These are phyloP conservation scores for Hypoxylon fuscum DNA, from an alignment of 495 filamentous ascomycete species.

Conservation along the genomic window DNA sequence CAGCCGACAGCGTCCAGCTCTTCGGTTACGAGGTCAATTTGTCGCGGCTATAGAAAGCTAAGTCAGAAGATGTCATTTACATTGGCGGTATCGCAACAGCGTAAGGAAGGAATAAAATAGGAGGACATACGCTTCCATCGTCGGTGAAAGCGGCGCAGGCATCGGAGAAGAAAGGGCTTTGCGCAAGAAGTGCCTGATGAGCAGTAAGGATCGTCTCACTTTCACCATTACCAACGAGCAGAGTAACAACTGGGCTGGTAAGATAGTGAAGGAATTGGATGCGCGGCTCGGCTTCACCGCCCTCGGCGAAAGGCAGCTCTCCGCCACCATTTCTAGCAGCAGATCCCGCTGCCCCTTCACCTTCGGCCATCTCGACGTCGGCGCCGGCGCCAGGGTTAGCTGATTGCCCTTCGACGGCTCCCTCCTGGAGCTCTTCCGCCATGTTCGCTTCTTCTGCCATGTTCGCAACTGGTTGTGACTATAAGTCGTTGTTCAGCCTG, in stretches of 20 bases:
- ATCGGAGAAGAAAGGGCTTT: constrained; percentile 78
- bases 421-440: constrained; percentile 54
- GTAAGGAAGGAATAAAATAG: not conserved
- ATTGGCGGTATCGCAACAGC: not conserved
- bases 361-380: constrained; percentile 63
- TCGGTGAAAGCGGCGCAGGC: constrained; percentile 65
- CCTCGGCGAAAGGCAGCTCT: constrained; percentile 55
- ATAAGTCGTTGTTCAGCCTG: too few relatives aligned
- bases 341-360: constrained; percentile 43
- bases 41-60: constrained; percentile 58
- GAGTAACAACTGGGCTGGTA: constrained; percentile 79
- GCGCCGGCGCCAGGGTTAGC: constrained; percentile 45
- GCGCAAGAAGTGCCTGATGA: constrained; percentile 78
- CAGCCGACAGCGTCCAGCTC: constrained; percentile 84
- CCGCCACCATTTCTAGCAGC: constrained; percentile 32
- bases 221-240: constrained; percentile 73
- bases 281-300: constrained; percentile 52
- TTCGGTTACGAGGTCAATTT: constrained; percentile 73
- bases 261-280: constrained; percentile 67
- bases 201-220: constrained; percentile 72
- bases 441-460: too few relatives aligned
- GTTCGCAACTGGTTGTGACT: not conserved
- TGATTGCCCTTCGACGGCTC: constrained; percentile 48
- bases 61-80: constrained; percentile 9
- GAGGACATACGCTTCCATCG: constrained; percentile 54